Evolutionary conservation across 208 protist genomes (phyloP), one percentile per base, ranked within the genome.

Genomic region (Leishmania martiniquensis): DNA sequence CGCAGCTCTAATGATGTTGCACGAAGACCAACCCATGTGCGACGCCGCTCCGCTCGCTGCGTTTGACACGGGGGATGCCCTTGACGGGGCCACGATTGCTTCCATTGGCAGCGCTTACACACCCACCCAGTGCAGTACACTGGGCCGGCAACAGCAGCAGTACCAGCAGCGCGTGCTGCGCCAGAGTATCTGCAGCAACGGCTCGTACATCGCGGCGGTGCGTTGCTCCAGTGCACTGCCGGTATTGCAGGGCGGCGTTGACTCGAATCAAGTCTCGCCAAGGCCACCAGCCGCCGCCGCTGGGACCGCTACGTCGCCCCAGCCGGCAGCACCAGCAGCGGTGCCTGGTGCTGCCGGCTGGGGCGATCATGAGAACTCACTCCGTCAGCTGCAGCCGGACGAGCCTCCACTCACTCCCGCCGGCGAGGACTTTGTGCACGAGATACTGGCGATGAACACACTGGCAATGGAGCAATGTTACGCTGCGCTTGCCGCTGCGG

Each of bases 391-490:
- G 6, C 67, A 22, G n/a, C 47, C 4, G 79, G 68, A 70, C 54
- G 72, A 66, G 22, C 54, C 67, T 54, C 72, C 22, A 67, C 60
- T 89, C 51, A 75, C 62, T 3, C 57, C 81, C 4, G 70, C 80
- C 20, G 86, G 81, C 34, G 88, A 91, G 49, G 85, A 92, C 69
- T 86, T 96, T 59, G 80, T 94, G 32, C 87, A 92, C 72, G 90
- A 94, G 67, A 81, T 95, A 59, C 85, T 96, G 66, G 89, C 88
- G 22, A 91, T 95, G 87, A 96, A 96, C 80, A 92, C 93, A 6
- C 83, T 93, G 54, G 93, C 89, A 51, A 96, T 96, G 93, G 89
- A 95, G 81, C 82, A 84, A 49, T 92, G 88, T 79, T 76, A 91
- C 63, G 69, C 79, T 4, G 83, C 81, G 52, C n/a, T 80, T 25